Evolutionary conservation across 176 grass and related monocot species (phyloP), one percentile per base, ranked within the genome.

Genomic region (Miscanthus lutarioriparius): DNA sequence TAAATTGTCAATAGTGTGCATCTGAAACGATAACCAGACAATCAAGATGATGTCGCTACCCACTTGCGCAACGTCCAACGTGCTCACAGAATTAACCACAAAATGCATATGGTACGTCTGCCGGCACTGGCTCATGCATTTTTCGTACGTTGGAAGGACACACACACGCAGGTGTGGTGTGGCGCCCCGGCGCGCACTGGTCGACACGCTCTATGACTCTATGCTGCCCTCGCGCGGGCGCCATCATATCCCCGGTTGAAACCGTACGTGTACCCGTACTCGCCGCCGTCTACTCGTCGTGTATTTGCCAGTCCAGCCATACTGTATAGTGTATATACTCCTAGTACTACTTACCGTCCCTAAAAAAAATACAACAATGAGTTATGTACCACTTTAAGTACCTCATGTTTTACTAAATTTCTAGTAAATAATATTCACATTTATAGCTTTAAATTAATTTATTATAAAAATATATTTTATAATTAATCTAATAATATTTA

Each of bases 1-100:
- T 85, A 33, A 85, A 81, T 81, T 70, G 28, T 6, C 23, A 44
- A 69, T 10, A 80, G 63, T 49, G 81, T 15, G n/a, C 16, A 6
- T 36, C 56, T 62, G 22, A 5, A 43, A 13, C 81, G 37, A 19
- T 77, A 32, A 59, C 15, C 59, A 68, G 4, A 23, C 41, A 58
- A 33, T 28, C 15, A 10, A 0, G 7, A 56, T 54, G 3, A 8
- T 20, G 16, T 49, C 49, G 51, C 19, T 22, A 54, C 19, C 17
- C 51, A 54, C 19, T 54, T 56, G 53, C 20, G 54, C 81, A n/a
- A 23, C 62, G 72, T 62, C 22, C 81, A n/a, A 23, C 62, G 72
- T 62, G 79, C 65, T 69, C 77, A 25, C 9, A 68, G 71, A 19
- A 1, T 20, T 22, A 6, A 23, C 71, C 49, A 25, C 32, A n/a